Evolutionary conservation across 2,329 filamentous ascomycete genomes (phyloP).

Genomic region (Talaromyces sp.): DNA sequence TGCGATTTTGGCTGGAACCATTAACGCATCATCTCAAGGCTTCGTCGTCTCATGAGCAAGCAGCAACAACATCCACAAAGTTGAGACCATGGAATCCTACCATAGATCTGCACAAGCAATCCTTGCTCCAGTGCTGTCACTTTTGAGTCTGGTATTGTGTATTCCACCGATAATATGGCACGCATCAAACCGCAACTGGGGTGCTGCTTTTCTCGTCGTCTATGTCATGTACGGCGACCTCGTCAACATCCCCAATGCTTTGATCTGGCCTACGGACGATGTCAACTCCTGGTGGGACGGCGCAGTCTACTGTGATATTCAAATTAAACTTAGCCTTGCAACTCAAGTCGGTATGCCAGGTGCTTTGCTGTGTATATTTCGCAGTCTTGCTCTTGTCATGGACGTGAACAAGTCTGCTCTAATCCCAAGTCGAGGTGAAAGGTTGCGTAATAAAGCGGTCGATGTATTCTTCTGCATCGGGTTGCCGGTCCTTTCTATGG

Average conservation of each 20-base stretch:
- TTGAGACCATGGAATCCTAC: constrained; percentile 5
- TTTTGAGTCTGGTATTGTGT: constrained; percentile 52
- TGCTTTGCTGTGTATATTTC: constrained; percentile 57
- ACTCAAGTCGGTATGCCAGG: constrained; percentile 53
- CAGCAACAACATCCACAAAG: constrained; percentile 1
- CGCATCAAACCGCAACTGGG: constrained; percentile 58
- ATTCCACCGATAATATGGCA: constrained; percentile 61
- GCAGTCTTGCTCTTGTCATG: constrained; percentile 58
- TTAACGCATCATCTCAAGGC: neutral
- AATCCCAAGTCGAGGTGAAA: constrained; percentile 49
- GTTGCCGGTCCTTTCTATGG: constrained; percentile 55
- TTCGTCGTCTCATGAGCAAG: neutral
- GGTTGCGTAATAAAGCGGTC: constrained; percentile 45
- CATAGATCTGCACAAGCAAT: constrained; percentile 29
- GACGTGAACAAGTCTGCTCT: constrained; percentile 56
- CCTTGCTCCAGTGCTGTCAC: constrained; percentile 48
- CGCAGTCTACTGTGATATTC: constrained; percentile 60
- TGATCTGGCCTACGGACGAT: constrained; percentile 63
- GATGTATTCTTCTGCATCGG: constrained; percentile 57
- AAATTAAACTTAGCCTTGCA: constrained; percentile 57
- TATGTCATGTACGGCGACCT: constrained; percentile 58
- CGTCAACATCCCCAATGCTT: constrained; percentile 58
- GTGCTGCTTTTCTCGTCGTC: constrained; percentile 55
- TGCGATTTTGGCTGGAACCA: neutral
- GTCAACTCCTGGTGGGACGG: constrained; percentile 57